A percentile compares a stretch with the other conserved stretches of the same genome.
phyloP scores from a whole-genome alignment of 2,329 filamentous ascomycete genomes.

The Torrubiellomyces zombiae region DNA sequence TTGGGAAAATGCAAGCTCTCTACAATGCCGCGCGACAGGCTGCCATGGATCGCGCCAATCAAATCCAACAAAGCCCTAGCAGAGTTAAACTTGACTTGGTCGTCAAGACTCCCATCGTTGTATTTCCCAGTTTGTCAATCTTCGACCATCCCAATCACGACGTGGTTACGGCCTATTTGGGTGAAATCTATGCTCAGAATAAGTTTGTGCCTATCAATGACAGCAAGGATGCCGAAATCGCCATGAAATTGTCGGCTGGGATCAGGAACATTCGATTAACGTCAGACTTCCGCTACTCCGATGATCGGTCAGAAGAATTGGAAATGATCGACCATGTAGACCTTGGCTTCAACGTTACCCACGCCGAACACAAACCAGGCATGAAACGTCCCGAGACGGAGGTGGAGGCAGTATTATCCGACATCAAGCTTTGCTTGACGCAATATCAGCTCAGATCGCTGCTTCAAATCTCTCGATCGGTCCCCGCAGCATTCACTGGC shows the following conservation, averaged over 20 bases:
- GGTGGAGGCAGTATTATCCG: conserved; percentile 80
- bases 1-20: conserved; percentile 98
- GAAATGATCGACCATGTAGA: conserved; percentile 97
- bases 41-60: conserved; percentile 81
- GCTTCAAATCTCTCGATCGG: conserved; percentile 70
- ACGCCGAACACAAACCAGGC: conserved; percentile 68
- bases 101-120: conserved; percentile 87
- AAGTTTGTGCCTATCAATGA: conserved; percentile 77
- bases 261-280: conserved; percentile 86
- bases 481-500: conserved; percentile 66
- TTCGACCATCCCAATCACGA: conserved; percentile 59
- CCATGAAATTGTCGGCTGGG: conserved; percentile 80
- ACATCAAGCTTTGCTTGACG: conserved; percentile 78
- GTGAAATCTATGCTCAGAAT: conserved; percentile 95
- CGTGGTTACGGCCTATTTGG: conserved; percentile 77
- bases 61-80: conserved; percentile 77
- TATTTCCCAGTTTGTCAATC: conserved; percentile 69
- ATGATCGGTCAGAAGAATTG: conserved; percentile 61
- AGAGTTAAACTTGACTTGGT: conserved; percentile 89
- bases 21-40: conserved; percentile 95
- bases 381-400: conserved; percentile 77
- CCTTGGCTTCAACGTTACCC: conserved; percentile 79
- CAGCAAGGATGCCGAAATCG: conserved; percentile 51
- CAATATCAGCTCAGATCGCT: conserved; percentile 85
- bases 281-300: conserved; percentile 69